phyloP scores from a whole-genome alignment of 441 rosid genomes.

The Hypseocharis bilobata region DNA sequence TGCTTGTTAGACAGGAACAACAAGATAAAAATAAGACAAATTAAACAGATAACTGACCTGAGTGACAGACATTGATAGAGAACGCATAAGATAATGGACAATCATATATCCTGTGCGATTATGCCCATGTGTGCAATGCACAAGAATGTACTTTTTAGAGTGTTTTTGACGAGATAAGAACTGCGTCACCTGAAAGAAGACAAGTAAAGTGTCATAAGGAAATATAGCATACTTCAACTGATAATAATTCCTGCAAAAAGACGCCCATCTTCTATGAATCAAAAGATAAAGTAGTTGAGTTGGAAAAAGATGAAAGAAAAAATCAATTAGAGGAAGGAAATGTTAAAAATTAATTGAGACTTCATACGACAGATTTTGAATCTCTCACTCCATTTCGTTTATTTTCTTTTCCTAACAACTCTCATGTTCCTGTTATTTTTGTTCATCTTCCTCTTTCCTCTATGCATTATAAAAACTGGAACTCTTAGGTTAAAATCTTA shows the following conservation, averaged over 20 bases:
- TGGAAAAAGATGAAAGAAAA: too few species aligned
- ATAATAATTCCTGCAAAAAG: neutral
- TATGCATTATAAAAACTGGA: neutral
- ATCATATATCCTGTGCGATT: slow-evolving; percentile 98
- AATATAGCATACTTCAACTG: neutral
- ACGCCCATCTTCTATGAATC: neutral
- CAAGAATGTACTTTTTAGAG: slow-evolving; percentile 71
- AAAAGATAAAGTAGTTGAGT: too few species aligned
- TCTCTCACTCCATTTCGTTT: neutral
- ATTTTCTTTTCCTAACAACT: neutral
- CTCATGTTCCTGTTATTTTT: neutral
- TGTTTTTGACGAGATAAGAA: slow-evolving; percentile 62
- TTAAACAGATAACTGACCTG: slow-evolving; percentile 41
- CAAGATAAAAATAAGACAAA: slow-evolving; percentile 6
- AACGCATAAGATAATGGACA: slow-evolving; percentile 85
- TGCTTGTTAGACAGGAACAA: slow-evolving; percentile 7
- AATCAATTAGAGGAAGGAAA: neutral
- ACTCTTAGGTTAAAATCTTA: neutral
- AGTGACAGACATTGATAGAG: slow-evolving; percentile 64
- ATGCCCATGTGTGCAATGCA: slow-evolving; percentile 98
- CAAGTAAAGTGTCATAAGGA: neutral
- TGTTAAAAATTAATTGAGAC: neutral
- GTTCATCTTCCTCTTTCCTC: neutral
- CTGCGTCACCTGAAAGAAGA: slow-evolving; percentile 53
- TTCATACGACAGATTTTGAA: neutral